Evolutionary conservation across 2,329 filamentous ascomycete species (phyloP).

Genomic region (Pezicula rhizophila): DNA sequence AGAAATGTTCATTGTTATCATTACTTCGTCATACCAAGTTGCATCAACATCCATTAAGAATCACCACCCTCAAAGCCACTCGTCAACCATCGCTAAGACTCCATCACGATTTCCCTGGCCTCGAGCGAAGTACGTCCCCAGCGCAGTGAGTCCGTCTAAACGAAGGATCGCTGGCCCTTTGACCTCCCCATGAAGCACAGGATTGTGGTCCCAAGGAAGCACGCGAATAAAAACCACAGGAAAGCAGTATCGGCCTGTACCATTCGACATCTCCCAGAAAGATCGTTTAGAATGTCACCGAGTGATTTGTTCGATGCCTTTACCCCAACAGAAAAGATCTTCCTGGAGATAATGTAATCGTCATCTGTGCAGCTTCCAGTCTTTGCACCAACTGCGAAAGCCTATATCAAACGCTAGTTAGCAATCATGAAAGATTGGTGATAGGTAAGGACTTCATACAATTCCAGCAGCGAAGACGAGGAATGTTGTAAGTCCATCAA

Average conservation of each 20-base stretch:
- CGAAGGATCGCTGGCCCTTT: not conserved
- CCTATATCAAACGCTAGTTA: conserved; percentile 7
- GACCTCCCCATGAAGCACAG: conserved; percentile 9
- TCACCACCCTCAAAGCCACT: too few species aligned
- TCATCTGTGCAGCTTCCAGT: conserved; percentile 15
- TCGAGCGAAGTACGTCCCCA: not conserved
- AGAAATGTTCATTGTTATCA: too few species aligned
- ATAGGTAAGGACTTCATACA: conserved; percentile 13
- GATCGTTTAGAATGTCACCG: conserved; percentile 1
- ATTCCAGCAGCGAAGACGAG: conserved; percentile 22
- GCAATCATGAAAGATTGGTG: not conserved
- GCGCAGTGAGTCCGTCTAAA: not conserved
- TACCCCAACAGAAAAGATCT: conserved; percentile 3
- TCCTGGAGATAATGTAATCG: conserved; percentile 7
- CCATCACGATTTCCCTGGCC: not conserved
- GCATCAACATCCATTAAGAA: too few species aligned
- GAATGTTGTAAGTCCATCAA: conserved; percentile 20
- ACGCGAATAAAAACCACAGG: conserved; percentile 18
- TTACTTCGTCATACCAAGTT: too few species aligned
- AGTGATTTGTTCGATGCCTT: not conserved
- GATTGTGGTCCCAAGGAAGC: conserved; percentile 11
- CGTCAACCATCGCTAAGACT: not conserved
- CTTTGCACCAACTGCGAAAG: conserved; percentile 18
- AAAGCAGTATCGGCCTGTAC: conserved; percentile 19
- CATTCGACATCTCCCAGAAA: conserved; percentile 12